Evolutionary conservation across 306 rosid genomes (phyloP).

Genomic region (Vigna trinervia): DNA sequence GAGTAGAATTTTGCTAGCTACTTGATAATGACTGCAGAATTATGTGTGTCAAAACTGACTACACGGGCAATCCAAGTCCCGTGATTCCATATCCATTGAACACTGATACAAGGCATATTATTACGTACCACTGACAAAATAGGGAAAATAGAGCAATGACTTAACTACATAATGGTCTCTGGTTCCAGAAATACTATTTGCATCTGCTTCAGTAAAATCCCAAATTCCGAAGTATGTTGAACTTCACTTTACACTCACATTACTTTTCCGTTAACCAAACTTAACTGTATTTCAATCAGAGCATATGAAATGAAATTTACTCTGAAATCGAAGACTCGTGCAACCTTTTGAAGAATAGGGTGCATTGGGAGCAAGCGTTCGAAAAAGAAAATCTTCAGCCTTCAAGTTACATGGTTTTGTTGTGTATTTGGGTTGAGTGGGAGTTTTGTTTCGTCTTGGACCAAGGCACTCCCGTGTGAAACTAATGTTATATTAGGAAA

Average conservation of each 20-base stretch:
- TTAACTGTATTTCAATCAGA: no score
- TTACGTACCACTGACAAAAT: background rate
- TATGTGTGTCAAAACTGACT: background rate
- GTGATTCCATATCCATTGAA: background rate
- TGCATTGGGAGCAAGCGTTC: background rate
- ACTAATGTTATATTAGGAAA: background rate
- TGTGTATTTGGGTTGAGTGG: constrained; percentile 13
- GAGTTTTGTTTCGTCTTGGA: background rate
- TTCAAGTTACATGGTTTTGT: constrained; percentile 2
- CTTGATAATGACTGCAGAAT: background rate
- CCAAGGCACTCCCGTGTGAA: constrained; percentile 15
- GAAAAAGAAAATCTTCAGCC: background rate
- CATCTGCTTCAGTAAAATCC: no score
- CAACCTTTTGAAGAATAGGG: background rate
- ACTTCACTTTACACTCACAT: no score
- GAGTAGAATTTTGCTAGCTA: background rate
- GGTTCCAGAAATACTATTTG: background rate
- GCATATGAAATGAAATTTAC: background rate
- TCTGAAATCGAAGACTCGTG: constrained; percentile 8
- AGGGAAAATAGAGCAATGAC: background rate
- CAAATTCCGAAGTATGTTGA: no score
- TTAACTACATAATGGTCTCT: background rate
- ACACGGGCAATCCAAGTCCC: background rate
- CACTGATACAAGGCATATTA: background rate
- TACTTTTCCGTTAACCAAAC: no score